phyloP scores from a whole-genome alignment of 1,139 yeast genomes.

The Keqinozyma sinolaborantium region DNA sequence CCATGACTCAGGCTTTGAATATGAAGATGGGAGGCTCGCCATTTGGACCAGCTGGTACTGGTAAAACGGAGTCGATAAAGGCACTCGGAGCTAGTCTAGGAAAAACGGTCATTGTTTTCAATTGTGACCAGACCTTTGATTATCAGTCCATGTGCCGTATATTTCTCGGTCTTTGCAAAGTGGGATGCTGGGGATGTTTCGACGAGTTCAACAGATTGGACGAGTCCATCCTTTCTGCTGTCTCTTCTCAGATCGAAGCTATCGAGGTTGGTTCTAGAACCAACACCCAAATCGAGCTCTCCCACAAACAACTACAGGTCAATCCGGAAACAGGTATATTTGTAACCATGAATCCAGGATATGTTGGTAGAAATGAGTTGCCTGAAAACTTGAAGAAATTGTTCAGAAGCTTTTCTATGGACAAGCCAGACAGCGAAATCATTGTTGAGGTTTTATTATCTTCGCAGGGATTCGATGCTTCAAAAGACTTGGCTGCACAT shows the following conservation, averaged over 20 bases:
- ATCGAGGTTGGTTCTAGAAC: conserved; percentile 55
- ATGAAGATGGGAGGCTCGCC: conserved; percentile 87
- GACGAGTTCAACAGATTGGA: conserved; percentile 91
- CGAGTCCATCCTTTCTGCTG: conserved; percentile 72
- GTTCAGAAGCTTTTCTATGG: conserved; percentile 75
- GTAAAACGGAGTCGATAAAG: conserved; percentile 89
- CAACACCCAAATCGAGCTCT: conserved; percentile 27
- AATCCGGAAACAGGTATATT: conserved; percentile 66
- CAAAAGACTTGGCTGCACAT: conserved; percentile 42
- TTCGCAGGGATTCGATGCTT: conserved; percentile 65
- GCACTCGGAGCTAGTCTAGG: conserved; percentile 83
- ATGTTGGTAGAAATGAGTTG: conserved; percentile 74
- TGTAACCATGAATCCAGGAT: conserved; percentile 90
- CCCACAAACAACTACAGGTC: conserved; percentile 44
- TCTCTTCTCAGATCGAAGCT: conserved; percentile 75
- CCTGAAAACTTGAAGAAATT: conserved; percentile 86
- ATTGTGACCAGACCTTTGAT: conserved; percentile 90
- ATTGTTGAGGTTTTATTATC: conserved; percentile 73
- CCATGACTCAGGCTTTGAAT: conserved; percentile 73
- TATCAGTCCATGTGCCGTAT: conserved; percentile 77
- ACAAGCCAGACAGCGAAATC: conserved; percentile 61
- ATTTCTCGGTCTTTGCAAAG: conserved; percentile 74
- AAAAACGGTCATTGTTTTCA: conserved; percentile 76
- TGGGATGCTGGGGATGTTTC: conserved; percentile 95
- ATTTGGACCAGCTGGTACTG: conserved; percentile 97